Percentiles rank a stretch among this genome's conserved stretches.
phyloP scores from a whole-genome alignment of 225 moss, liverwort and hornwort species.

The Sphagnum tenellum region DNA sequence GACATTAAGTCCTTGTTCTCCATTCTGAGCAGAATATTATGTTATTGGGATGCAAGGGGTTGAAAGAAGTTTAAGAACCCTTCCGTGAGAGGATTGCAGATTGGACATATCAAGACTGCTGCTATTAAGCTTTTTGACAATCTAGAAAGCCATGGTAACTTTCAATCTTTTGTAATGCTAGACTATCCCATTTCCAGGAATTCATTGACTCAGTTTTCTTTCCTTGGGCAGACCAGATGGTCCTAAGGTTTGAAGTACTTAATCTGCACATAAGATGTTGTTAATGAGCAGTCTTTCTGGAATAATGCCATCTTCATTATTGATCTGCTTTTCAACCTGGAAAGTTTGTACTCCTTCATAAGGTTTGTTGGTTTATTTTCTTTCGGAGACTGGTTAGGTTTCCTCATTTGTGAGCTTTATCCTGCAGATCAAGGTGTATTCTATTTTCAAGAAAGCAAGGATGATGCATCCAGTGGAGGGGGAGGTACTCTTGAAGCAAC shows the following conservation, averaged over 20 bases:
- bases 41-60: background rate
- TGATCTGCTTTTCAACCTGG: background rate
- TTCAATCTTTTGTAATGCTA: background rate
- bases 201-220: background rate
- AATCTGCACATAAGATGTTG: no score
- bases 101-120: slow-evolving; percentile 15
- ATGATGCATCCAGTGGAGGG: slow-evolving; percentile 14
- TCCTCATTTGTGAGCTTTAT: background rate
- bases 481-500: slow-evolving; percentile 27
- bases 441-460: slow-evolving; percentile 28
- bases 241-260: no score
- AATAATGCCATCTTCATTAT: no score
- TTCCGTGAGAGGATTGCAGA: slow-evolving; percentile 2
- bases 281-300: no score
- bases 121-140: slow-evolving; percentile 27
- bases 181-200: background rate
- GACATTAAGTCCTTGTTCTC: background rate
- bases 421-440: slow-evolving; percentile 28
- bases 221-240: no score
- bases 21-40: background rate
- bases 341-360: background rate
- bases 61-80: background rate
- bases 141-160: slow-evolving; percentile 23
- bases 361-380: no score
- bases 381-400: background rate